Evolutionary conservation across 768 basidiomycete species (phyloP), one percentile per base, ranked within the genome.

Genomic region (Phylloporus rhodoxanthus): DNA sequence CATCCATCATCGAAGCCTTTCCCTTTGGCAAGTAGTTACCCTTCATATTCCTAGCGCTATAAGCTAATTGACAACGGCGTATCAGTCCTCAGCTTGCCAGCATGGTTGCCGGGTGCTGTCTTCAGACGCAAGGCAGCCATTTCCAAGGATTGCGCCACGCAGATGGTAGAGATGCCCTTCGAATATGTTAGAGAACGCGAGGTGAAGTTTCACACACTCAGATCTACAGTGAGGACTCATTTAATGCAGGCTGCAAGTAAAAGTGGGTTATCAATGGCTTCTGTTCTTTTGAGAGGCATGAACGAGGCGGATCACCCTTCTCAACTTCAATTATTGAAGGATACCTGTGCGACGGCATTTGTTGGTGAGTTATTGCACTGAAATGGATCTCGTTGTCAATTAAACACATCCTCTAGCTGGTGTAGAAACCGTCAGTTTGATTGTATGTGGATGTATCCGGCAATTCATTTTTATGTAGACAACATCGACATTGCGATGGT

Each of bases 41-140:
- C 11, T 19, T 17, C 23, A 5, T 20, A 11, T 8, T 29, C 10
- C 10, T 29, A 8, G 28, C 7, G 10, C 28, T 8, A 29, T 11
- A 29, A 33, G 33, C 15, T 33, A n/a, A 33, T n/a, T 33, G 33
- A n/a, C 13, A n/a, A n/a, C 13, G 6, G 15, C 5, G 8, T n/a
- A 36, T 8, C 8, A 65, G 63, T 62, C 25, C 57, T 63, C 26
- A 45, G 30, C 20, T 43, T 63, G 23, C 63, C 62, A 13, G 39
- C 46, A 1, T 65, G 63, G 60, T 53, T 59, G 15, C 63, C 63
- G 4, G 60, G 61, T n/a, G 38, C 41, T 15, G 20, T 47, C 11
- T 69, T 73, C 51, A 67, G 63, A 48, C 57, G 51, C 50, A 55
- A 52, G 38, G 61, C 61, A 4, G 17, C 5, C 6, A 5, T 47